These are phyloP conservation scores for Eutypa lata DNA, from an alignment of 2,329 filamentous ascomycete species.

Conservation along the genomic window DNA sequence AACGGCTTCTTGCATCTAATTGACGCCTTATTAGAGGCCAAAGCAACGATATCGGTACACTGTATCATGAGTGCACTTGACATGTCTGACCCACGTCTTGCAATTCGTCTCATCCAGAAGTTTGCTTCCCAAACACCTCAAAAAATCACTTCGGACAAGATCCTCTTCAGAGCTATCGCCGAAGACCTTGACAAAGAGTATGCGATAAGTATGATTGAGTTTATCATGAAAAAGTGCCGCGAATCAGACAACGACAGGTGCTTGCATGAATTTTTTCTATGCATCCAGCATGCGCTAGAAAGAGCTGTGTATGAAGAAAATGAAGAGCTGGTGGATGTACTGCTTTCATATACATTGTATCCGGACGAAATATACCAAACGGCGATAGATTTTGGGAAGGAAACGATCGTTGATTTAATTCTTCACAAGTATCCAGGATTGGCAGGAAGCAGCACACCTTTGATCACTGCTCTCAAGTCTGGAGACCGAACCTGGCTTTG, in stretches of 20 bases:
- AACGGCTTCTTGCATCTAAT: conserved; percentile 1
- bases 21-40: background rate
- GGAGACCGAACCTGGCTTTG: background rate
- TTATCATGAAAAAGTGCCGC: background rate
- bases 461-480: conserved; percentile 1
- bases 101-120: background rate
- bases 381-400: background rate
- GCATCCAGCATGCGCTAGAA: background rate
- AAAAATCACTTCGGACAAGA: background rate
- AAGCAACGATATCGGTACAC: background rate
- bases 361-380: background rate
- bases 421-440: background rate
- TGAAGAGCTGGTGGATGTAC: background rate
- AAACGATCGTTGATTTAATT: conserved; percentile 4
- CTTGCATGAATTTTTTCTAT: background rate
- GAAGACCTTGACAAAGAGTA: background rate
- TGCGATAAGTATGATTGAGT: background rate
- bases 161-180: background rate
- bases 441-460: background rate
- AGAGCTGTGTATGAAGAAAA: background rate
- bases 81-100: conserved; percentile 2
- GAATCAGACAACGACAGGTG: background rate
- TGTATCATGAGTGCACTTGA: background rate
- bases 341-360: conserved; percentile 1
- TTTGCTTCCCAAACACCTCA: background rate